Evolutionary conservation across 495 filamentous ascomycete species (phyloP).

Genomic region (Penicillium atrosanguineum): DNA sequence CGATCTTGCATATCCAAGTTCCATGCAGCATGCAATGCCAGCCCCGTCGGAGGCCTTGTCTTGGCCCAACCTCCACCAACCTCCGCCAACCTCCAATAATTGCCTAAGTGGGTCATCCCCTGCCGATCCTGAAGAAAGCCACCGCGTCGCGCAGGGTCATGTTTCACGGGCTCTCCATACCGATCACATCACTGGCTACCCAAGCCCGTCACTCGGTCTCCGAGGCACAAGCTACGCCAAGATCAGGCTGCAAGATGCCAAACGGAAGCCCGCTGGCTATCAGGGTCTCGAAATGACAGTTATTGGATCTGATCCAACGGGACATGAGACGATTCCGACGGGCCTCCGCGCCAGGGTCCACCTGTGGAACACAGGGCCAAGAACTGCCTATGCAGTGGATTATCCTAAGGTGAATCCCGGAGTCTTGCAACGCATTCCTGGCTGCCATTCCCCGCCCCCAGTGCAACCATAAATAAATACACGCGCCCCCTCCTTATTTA

Average conservation of each 20-base stretch:
- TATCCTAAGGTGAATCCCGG: slow-evolving; percentile 11
- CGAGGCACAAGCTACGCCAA: background rate
- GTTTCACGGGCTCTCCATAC: slow-evolving; percentile 12
- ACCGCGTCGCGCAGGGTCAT: slow-evolving; percentile 8
- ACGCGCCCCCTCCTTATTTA: slow-evolving; percentile 14
- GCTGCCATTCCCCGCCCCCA: slow-evolving; percentile 16
- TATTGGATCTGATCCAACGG: background rate
- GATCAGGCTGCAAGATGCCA: background rate
- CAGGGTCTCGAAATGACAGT: background rate
- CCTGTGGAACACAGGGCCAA: slow-evolving; percentile 18
- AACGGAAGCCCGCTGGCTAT: background rate
- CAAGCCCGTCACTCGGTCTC: background rate
- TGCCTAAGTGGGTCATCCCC: slow-evolving; percentile 2
- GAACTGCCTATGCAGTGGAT: background rate
- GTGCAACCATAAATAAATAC: slow-evolving; percentile 27
- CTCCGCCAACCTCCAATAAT: background rate
- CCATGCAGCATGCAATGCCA: background rate
- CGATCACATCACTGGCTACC: slow-evolving; percentile 16
- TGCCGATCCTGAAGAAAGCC: slow-evolving; percentile 14
- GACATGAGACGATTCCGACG: slow-evolving; percentile 10
- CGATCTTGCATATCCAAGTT: too few relatives aligned
- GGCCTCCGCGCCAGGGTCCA: slow-evolving; percentile 14
- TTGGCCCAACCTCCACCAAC: slow-evolving; percentile 42
- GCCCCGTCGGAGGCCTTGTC: slow-evolving; percentile 27
- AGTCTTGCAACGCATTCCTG: background rate